Evolutionary conservation across 331 rosid genomes (phyloP), one percentile per base, ranked within the genome.

Genomic region (Quercus tomentella): DNA sequence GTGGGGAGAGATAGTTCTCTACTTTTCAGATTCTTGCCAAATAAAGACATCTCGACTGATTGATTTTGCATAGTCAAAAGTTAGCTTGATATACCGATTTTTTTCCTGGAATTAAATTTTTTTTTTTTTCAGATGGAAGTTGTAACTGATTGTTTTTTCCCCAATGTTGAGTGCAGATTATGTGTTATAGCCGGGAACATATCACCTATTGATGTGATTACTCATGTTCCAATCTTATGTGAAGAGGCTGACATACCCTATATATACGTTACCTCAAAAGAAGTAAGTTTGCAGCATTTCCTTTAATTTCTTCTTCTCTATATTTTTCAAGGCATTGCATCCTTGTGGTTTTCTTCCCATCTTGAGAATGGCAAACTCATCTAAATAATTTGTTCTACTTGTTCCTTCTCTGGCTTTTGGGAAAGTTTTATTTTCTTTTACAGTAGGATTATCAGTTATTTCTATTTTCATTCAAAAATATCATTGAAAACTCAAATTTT

Each of bases 181-280:
- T 96, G 98, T 86, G 92, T 96, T 26, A 93, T 96, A 72, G 98
- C 99, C 61, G 97, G 98, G 68, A 93, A 96, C 83, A 93, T 96
- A 63, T 90, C 98, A 12, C 98, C 99, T 0, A 96, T 96, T 31
- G 98, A 96, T 82, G 99, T 96, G 63, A 88, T 96, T 80, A 93
- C 98, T 33, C 98, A 96, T 75, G 89, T 96, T 80, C 98, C 99
- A 56, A 61, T 96, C 77, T 72, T 96, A 56, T 93, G 98, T 67
- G 99, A 96, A 79, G 99, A 96, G 67, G 28, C 94, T 56, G 94
- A 93, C 2, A 90, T 96, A 82, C 97, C 94, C 2, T 96, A 96
- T 57, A 15, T 93, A 0, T 93, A 96, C 83, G 94, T 96, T 25
- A 74, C 90, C 1, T 91, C 97, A 6, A 96, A 96, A 86, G 98